Percentiles rank a stretch among this genome's conserved stretches.
Evolutionary conservation across 805 yeast genomes (phyloP).

Genomic region (Candida quercuum): DNA sequence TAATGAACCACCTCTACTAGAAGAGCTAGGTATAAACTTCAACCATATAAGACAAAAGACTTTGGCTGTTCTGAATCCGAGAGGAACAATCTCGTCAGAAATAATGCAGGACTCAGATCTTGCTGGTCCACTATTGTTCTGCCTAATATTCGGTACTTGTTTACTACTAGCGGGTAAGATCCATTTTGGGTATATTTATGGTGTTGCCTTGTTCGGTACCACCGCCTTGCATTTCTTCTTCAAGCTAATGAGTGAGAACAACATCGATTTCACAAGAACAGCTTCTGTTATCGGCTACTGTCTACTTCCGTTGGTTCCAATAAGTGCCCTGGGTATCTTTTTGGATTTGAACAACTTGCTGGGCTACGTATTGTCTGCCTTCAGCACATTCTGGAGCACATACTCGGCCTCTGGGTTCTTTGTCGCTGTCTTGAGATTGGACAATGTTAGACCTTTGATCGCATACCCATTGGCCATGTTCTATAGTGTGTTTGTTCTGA

Average conservation of each 20-base stretch:
- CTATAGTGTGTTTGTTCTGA: conserved; percentile 89
- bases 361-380: conserved; percentile 65
- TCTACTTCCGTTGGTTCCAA: conserved; percentile 77
- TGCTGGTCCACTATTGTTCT: conserved; percentile 92
- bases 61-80: conserved; percentile 76
- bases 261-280: conserved; percentile 58
- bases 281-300: conserved; percentile 95
- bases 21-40: conserved; percentile 92
- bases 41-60: conserved; percentile 83
- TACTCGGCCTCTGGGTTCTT: conserved; percentile 91
- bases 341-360: conserved; percentile 60
- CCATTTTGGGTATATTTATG: conserved; percentile 95
- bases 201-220: conserved; percentile 91
- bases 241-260: conserved; percentile 71
- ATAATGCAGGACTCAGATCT: conserved; percentile 84
- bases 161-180: conserved; percentile 85
- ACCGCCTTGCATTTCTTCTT: conserved; percentile 77
- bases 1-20: conserved; percentile 89
- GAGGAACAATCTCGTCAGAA: conserved; percentile 58
- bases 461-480: conserved; percentile 92
- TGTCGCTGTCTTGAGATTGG: conserved; percentile 74
- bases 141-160: conserved; percentile 78
- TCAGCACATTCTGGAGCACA: conserved; percentile 86
- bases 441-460: conserved; percentile 81
- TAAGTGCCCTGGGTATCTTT: conserved; percentile 63